Base-by-base conservation (phyloP, 495 filamentous ascomycete genomes). In the Lophiostoma macrostomum region DNA sequence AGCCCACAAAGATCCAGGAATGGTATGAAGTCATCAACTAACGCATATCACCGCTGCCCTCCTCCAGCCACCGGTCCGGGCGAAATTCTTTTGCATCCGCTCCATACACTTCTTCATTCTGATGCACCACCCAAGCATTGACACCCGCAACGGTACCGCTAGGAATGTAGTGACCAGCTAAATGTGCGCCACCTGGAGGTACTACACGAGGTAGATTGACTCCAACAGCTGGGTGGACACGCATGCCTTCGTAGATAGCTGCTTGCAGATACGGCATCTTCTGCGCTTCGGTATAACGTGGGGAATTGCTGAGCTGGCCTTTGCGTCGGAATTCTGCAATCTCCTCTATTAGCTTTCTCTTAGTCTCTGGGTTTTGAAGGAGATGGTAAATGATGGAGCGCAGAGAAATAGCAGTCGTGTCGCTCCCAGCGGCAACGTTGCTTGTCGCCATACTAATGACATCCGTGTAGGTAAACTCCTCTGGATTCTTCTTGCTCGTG, bases 361-460 rank as follows among this genome's bases (percentile, higher is more conserved):
- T 69, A 0, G 63, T 65, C 22, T 73, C 82, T 5, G 87, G 67
- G 61, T 87, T 83, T 24, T 75, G 74, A 35, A 84, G 60, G 0
- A 88, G 73, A 31, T 75, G 69, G 64, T 77, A 84, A 61, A 86
- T 55, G 19, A 71, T 68, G 30, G 76, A 76, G 13, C 70, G 64
- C 47, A 82, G 64, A 1, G 74, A 73, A 24, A 77, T 73, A 8
- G 76, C 74, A 3, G 79, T 81, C 0, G 79, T 82, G 31, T 76
- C 79, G 16, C 70, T 73, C 10, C 80, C 80, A 13, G 76, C 81
- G 23, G 78, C 76, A 63, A 82, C 69, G 28, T 53, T 53, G 4
- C 25, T 32, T 19, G 32, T 43, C 25, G 12, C 43, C 1, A 20
- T 32, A 3, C 10, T 32, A 25, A 44, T 32, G 1, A 44, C 50